phyloP scores from a whole-genome alignment of 352 stramenopile genomes.

The Discostella stelligera region DNA sequence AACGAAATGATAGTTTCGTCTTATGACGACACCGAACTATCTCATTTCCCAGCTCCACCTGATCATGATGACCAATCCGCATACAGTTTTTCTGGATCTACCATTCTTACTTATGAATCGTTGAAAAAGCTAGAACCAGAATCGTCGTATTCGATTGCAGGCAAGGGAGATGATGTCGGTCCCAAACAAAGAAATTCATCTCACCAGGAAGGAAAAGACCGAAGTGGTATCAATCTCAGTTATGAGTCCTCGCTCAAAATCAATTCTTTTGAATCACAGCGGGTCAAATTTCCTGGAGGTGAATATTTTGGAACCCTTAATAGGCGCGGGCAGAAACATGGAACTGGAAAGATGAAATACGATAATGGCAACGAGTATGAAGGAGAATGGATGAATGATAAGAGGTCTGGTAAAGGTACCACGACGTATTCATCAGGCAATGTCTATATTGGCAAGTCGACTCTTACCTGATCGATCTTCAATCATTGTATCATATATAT shows the following conservation, averaged over 20 bases:
- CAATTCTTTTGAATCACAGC: not conserved
- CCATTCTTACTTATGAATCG: conserved; percentile 17
- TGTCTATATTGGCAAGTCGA: conserved; percentile 34
- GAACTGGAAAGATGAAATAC: conserved; percentile 42
- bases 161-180: conserved; percentile 1
- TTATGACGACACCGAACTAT: not conserved
- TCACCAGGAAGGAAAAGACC: not conserved
- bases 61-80: conserved; percentile 13
- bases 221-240: not conserved
- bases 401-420: conserved; percentile 40
- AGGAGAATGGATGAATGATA: conserved; percentile 35
- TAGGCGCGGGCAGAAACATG: conserved; percentile 35
- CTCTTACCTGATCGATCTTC: conserved; percentile 13
- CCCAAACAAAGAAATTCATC: conserved; percentile 4
- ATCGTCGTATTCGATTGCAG: not conserved
- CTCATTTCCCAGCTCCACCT: not conserved
- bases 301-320: conserved; percentile 39
- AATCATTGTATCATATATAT: not conserved
- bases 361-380: conserved; percentile 49
- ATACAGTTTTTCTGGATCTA: conserved; percentile 23
- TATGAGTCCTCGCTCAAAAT: not conserved
- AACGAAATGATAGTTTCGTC: not conserved
- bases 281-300: conserved; percentile 30
- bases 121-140: conserved; percentile 29
- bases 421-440: conserved; percentile 38